Evolutionary conservation across 768 basidiomycete genomes (phyloP).

Genomic region (Mycena indigotica): DNA sequence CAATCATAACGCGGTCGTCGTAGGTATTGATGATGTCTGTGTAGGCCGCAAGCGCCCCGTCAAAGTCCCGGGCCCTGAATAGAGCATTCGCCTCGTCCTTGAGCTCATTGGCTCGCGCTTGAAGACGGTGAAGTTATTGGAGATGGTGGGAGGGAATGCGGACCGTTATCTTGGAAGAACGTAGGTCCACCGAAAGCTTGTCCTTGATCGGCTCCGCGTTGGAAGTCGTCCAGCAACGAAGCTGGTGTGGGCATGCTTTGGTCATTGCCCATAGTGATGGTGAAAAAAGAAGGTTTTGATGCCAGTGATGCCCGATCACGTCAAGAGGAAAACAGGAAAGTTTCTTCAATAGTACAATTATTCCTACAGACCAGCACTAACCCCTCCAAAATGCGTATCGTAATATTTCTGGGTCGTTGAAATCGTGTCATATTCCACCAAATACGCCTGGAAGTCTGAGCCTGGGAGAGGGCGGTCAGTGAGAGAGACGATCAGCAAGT

Average conservation of each 20-base stretch:
- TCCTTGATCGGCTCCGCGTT: neutral
- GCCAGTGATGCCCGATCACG: too few species aligned
- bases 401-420: neutral
- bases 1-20: constrained; percentile 15
- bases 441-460: neutral
- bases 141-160: neutral
- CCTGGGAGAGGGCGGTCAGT: too few species aligned
- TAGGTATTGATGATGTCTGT: constrained; percentile 13
- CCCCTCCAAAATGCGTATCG: neutral
- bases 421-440: neutral
- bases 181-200: neutral
- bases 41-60: constrained; percentile 11
- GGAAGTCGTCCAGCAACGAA: too few species aligned
- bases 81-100: constrained; percentile 15
- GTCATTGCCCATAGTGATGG: neutral
- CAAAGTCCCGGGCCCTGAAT: constrained; percentile 9
- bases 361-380: too few species aligned
- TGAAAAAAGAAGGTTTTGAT: neutral
- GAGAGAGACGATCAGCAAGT: neutral
- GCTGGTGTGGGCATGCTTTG: neutral
- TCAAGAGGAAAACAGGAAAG: too few species aligned
- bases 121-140: neutral
- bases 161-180: neutral
- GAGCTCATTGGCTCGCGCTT: constrained; percentile 14
- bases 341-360: too few species aligned